Percentiles rank a stretch among this genome's conserved stretches.
These are phyloP conservation scores for Saccharomycodes ludwigii DNA, from an alignment of 805 yeast genomes.

Conservation along the genomic window DNA sequence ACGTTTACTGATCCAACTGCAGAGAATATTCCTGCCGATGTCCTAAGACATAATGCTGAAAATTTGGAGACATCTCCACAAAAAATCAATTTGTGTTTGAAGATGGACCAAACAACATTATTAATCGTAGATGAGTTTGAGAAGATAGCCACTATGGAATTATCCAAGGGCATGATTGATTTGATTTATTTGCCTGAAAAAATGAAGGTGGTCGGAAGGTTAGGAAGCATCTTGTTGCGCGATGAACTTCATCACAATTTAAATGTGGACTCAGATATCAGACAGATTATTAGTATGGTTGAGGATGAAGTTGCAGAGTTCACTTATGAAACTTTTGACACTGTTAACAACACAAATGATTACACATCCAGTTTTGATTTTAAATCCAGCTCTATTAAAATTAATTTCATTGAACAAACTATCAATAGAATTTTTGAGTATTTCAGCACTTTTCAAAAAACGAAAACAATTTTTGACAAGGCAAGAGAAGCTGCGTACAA, in stretches of 20 bases:
- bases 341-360: slow-evolving; percentile 27
- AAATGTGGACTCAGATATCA: slow-evolving; percentile 42
- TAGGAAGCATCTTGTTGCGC: slow-evolving; percentile 68
- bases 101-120: slow-evolving; percentile 59
- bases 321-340: slow-evolving; percentile 70
- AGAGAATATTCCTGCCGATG: slow-evolving; percentile 57
- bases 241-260: slow-evolving; percentile 66
- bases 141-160: slow-evolving; percentile 63
- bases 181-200: slow-evolving; percentile 64
- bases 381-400: slow-evolving; percentile 60
- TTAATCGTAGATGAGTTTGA: slow-evolving; percentile 71
- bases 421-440: slow-evolving; percentile 54
- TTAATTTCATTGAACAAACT: slow-evolving; percentile 76
- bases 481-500: slow-evolving; percentile 83
- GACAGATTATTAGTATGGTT: slow-evolving; percentile 65
- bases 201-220: slow-evolving; percentile 53
- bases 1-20: slow-evolving; percentile 82
- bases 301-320: slow-evolving; percentile 64
- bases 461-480: slow-evolving; percentile 81
- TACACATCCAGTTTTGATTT: slow-evolving; percentile 39
- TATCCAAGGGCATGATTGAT: slow-evolving; percentile 60
- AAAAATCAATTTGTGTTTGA: slow-evolving; percentile 55
- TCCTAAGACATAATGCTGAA: slow-evolving; percentile 51
- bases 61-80: slow-evolving; percentile 54
- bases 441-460: slow-evolving; percentile 60